Evolutionary conservation across 1,284 basidiomycete genomes (phyloP), one percentile per base, ranked within the genome.

Genomic region (Mycena citricolor): DNA sequence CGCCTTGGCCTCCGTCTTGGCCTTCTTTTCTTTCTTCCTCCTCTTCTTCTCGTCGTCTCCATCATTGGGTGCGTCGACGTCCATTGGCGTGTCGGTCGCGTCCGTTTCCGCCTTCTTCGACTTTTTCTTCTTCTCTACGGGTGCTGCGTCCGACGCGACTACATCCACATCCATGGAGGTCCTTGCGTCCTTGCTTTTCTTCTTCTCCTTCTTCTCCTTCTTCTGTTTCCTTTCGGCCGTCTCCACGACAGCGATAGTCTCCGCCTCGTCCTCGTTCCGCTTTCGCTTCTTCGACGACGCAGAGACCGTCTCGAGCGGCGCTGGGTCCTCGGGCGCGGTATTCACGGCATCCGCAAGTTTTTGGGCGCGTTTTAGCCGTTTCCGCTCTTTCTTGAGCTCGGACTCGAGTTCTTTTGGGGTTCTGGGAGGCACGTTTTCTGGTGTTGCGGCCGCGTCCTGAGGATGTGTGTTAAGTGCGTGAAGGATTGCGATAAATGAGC

Each of bases 351-450:
- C 57, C 47, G 62, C 54, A 41, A 54, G 51, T 53, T 62, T 60
- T 42, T 57, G 59, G 44, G 50, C 49, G 57, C 57, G 54, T 47
- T 60, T 59, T 37, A 47, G 51, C 41, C 45, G 51, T 41, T 55
- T 54, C 23, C 45, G 42, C 32, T 50, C 42, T 25, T 47, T 54
- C 40, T 54, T 54, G 28, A 44, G 44, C 34, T 47, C 40, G 22
- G 35, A 41, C 26, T 39, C 52, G n/a, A 32, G 30, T 5, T 44
- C 42, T 33, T 41, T 48, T 33, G 44, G 56, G 36, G n/a, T n/a
- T n/a, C n/a, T n/a, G n/a, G n/a, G n/a, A n/a, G n/a, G n/a, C n/a
- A n/a, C n/a, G n/a, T n/a, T n/a, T n/a, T n/a, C n/a, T n/a, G n/a
- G n/a, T n/a, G n/a, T n/a, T n/a, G n/a, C n/a, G n/a, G n/a, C n/a